phyloP scores from a whole-genome alignment of 345 rosid genomes.

The Eucalyptus victrix region DNA sequence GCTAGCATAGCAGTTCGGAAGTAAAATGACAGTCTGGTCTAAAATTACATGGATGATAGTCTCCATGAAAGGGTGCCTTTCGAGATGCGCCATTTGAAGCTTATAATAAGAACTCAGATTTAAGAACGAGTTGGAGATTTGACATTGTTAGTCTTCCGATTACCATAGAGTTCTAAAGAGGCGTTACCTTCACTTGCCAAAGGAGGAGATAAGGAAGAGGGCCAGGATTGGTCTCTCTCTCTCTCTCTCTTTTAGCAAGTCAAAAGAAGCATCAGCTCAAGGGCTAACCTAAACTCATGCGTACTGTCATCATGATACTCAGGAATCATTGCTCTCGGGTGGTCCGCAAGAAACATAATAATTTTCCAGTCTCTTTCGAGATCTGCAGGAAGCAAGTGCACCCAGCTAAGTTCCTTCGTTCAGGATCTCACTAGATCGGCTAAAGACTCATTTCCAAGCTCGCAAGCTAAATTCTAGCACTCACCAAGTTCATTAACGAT shows the following conservation, averaged over 20 bases:
- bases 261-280: neutral
- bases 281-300: neutral
- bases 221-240: neutral
- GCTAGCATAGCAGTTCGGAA: neutral
- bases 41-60: neutral
- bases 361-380: neutral
- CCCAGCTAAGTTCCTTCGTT: neutral
- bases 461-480: neutral
- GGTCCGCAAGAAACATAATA: neutral
- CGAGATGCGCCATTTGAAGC: neutral
- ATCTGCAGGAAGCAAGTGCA: neutral
- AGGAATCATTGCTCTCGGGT: neutral
- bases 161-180: neutral
- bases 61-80: neutral
- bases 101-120: neutral
- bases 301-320: neutral
- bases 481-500: neutral
- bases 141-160: neutral
- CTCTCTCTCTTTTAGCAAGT: neutral
- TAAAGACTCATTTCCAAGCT: neutral
- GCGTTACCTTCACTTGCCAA: neutral
- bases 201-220: neutral
- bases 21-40: neutral
- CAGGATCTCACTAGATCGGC: neutral
- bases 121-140: neutral